A percentile compares a stretch with the other conserved stretches of the same genome.
Conservation (phyloP, 257 asterid genomes). For the Mitragyna speciosa region DNA sequence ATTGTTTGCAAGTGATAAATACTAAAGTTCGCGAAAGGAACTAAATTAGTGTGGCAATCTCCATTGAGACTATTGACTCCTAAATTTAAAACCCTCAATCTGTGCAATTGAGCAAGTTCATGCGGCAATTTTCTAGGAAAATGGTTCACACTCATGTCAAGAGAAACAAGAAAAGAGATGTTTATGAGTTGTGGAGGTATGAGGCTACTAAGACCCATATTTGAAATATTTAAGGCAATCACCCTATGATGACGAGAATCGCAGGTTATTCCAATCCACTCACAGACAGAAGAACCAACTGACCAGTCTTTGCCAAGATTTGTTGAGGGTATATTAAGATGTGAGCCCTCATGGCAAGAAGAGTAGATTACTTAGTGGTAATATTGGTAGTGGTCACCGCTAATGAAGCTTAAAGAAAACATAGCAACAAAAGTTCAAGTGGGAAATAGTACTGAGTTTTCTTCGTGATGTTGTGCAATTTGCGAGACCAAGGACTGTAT, state of each 20-base stretch:
- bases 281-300: conserved; percentile 7
- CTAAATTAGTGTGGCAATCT: conserved; percentile 13
- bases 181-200: conserved; percentile 12
- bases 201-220: background rate
- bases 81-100: conserved; percentile 11
- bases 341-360: conserved; percentile 7
- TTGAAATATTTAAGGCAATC: background rate
- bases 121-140: conserved; percentile 22
- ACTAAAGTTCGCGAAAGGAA: conserved; percentile 3
- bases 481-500: too few relatives aligned
- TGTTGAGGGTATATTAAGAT: background rate
- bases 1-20: conserved; percentile 2
- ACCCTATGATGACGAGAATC: conserved; percentile 5
- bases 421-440: background rate
- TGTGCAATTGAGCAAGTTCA: background rate
- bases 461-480: too few relatives aligned
- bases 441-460: background rate
- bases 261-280: conserved; percentile 16
- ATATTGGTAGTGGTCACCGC: background rate
- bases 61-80: conserved; percentile 15
- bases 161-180: conserved; percentile 23
- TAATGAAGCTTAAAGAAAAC: background rate
- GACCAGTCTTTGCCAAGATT: conserved; percentile 8
- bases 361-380: conserved; percentile 9
- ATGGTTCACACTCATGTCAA: conserved; percentile 21